Conservation (phyloP, 1,284 basidiomycete species). For the Limonomyces culmigenus region DNA sequence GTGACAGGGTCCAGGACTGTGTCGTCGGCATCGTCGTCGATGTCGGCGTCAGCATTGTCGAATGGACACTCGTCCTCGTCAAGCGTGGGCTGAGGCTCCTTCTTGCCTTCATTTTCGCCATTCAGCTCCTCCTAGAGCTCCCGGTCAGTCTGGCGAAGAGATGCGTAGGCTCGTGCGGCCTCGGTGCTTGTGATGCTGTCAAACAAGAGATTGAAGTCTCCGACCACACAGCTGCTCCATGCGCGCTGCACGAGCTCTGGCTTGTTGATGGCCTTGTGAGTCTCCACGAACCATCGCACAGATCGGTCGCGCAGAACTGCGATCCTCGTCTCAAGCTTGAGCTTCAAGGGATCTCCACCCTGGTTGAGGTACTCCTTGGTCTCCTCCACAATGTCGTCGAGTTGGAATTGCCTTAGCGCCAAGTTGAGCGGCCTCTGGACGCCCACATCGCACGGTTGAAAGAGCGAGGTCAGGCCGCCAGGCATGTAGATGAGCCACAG, state of each 20-base stretch:
- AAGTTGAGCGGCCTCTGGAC: slow-evolving; percentile 12
- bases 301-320: slow-evolving; percentile 6
- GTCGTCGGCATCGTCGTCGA: too few species aligned
- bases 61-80: too few species aligned
- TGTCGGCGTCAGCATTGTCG: too few species aligned
- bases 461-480: slow-evolving; percentile 10
- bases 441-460: slow-evolving; percentile 13
- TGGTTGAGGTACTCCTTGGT: slow-evolving; percentile 6
- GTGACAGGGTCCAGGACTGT: too few species aligned
- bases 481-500: slow-evolving; percentile 13
- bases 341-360: slow-evolving; percentile 3
- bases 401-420: slow-evolving; percentile 6
- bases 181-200: too few species aligned
- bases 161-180: too few species aligned
- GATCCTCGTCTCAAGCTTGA: slow-evolving; percentile 7
- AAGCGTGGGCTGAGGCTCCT: too few species aligned
- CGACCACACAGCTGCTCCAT: too few species aligned
- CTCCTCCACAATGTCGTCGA: slow-evolving; percentile 8
- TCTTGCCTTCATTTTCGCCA: too few species aligned
- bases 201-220: too few species aligned
- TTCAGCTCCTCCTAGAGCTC: too few species aligned
- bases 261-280: slow-evolving; percentile 7
- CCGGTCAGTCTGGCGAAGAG: too few species aligned
- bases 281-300: slow-evolving; percentile 9
- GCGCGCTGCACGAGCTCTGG: slow-evolving; percentile 7